Evolutionary conservation across 139 green algal species (phyloP).

Genomic region (Chlorella sp.): DNA sequence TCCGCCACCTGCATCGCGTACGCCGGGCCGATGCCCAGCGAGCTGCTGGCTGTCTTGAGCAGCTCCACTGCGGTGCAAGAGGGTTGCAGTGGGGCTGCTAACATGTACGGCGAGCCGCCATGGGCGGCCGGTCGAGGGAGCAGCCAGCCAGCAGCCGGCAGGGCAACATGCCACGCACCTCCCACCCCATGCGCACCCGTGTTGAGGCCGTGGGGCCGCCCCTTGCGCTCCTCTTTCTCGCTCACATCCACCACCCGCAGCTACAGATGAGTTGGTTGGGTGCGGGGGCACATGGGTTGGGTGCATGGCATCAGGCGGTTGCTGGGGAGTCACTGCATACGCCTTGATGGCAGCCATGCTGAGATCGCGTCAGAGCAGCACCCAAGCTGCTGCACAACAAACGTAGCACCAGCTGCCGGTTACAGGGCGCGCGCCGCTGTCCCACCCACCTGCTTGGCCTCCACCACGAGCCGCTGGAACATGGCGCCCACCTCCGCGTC

Average conservation of each 20-base stretch:
- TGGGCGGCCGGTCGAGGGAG: too few relatives aligned
- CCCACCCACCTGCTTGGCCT: constrained; percentile 28
- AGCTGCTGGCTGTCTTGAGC: constrained; percentile 78
- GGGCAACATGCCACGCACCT: neutral
- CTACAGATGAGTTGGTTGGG: too few relatives aligned
- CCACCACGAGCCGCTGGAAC: constrained; percentile 47
- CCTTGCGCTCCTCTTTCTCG: constrained; percentile 66
- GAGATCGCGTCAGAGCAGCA: too few relatives aligned
- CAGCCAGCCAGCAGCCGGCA: neutral
- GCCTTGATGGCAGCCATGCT: too few relatives aligned
- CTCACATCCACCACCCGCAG: constrained; percentile 59
- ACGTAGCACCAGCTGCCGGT: too few relatives aligned
- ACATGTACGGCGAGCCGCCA: neutral
- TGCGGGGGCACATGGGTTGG: too few relatives aligned
- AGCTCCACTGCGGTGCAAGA: constrained; percentile 66
- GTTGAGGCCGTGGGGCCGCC: constrained; percentile 80
- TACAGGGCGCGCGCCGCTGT: too few relatives aligned
- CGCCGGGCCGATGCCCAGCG: constrained; percentile 79
- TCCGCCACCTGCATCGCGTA: constrained; percentile 87
- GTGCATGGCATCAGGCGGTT: too few relatives aligned
- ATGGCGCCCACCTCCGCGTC: constrained; percentile 57
- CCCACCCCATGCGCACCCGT: constrained; percentile 44
- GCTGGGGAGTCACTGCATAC: too few relatives aligned
- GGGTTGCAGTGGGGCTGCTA: neutral
- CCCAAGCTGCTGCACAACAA: too few relatives aligned